Evolutionary conservation across 805 yeast genomes (phyloP).

Genomic region (Tetrapisispora nanseiensis): DNA sequence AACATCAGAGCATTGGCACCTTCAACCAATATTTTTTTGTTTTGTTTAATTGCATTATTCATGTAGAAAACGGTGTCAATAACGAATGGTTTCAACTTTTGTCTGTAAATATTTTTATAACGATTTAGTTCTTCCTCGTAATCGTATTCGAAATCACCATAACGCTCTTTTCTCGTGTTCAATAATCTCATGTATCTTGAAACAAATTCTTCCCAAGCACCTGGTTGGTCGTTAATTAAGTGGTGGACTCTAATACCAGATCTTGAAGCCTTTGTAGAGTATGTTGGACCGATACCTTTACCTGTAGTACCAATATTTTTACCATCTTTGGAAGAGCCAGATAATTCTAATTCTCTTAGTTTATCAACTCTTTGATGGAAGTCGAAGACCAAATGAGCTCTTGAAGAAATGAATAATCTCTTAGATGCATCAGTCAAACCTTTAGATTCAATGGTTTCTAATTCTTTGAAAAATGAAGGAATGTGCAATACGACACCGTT

Average conservation of each 20-base stretch:
- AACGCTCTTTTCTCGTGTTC: conserved; percentile 75
- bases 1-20: conserved; percentile 98
- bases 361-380: conserved; percentile 97
- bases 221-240: conserved; percentile 79
- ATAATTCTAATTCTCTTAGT: conserved; percentile 84
- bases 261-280: conserved; percentile 92
- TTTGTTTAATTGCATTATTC: conserved; percentile 62
- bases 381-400: conserved; percentile 95
- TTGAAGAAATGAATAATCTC: conserved; percentile 77
- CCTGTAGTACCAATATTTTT: conserved; percentile 97
- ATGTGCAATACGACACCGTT: conserved; percentile 94
- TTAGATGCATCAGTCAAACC: conserved; percentile 53
- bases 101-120: conserved; percentile 60
- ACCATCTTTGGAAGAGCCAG: conserved; percentile 38
- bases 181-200: conserved; percentile 65
- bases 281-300: conserved; percentile 98
- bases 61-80: conserved; percentile 84
- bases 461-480: conserved; percentile 85
- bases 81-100: conserved; percentile 75
- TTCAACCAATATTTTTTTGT: conserved; percentile 86
- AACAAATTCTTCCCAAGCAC: conserved; percentile 88
- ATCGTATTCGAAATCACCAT: conserved; percentile 88
- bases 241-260: conserved; percentile 97
- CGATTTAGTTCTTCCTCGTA: conserved; percentile 66
- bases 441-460: conserved; percentile 68